These are phyloP conservation scores for Podospora appendiculata DNA, from an alignment of 495 filamentous ascomycete genomes.

Conservation along the genomic window DNA sequence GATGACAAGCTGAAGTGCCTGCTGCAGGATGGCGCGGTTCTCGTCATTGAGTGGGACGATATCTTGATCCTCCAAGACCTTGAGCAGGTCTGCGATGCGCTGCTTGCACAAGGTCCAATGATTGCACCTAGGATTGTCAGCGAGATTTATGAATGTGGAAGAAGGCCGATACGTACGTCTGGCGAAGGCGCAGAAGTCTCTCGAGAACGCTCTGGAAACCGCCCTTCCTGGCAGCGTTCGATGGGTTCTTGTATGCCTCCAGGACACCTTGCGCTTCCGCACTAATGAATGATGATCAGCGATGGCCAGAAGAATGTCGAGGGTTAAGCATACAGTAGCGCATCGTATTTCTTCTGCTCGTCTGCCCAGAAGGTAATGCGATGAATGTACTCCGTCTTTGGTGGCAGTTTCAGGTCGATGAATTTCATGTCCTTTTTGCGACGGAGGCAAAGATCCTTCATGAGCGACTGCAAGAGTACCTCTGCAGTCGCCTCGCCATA, in stretches of 20 bases:
- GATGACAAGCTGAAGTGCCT: slow-evolving; percentile 69
- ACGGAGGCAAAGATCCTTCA: slow-evolving; percentile 75
- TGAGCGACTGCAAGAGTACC: slow-evolving; percentile 64
- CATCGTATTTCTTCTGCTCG: slow-evolving; percentile 74
- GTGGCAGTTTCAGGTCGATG: slow-evolving; percentile 72
- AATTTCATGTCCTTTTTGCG: slow-evolving; percentile 88
- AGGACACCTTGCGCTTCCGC: slow-evolving; percentile 69
- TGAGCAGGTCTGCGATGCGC: slow-evolving; percentile 62
- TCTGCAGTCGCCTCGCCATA: slow-evolving; percentile 45
- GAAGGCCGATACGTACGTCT: slow-evolving; percentile 38
- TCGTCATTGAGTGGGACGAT: slow-evolving; percentile 65
- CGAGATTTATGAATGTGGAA: not conserved
- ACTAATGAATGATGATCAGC: too few species aligned
- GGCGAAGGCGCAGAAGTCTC: slow-evolving; percentile 74
- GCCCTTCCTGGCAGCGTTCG: slow-evolving; percentile 30
- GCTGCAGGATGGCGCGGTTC: slow-evolving; percentile 65
- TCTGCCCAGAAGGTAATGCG: slow-evolving; percentile 66
- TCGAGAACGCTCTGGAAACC: slow-evolving; percentile 62
- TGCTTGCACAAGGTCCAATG: slow-evolving; percentile 78
- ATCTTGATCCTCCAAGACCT: slow-evolving; percentile 55
- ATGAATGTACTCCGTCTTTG: slow-evolving; percentile 74
- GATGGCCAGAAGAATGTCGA: too few species aligned
- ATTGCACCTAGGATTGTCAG: slow-evolving; percentile 44
- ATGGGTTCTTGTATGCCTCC: slow-evolving; percentile 44
- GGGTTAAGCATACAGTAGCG: slow-evolving; percentile 42